Evolutionary conservation across 2,329 filamentous ascomycete genomes (phyloP).

Genomic region (Colletotrichum lupini): DNA sequence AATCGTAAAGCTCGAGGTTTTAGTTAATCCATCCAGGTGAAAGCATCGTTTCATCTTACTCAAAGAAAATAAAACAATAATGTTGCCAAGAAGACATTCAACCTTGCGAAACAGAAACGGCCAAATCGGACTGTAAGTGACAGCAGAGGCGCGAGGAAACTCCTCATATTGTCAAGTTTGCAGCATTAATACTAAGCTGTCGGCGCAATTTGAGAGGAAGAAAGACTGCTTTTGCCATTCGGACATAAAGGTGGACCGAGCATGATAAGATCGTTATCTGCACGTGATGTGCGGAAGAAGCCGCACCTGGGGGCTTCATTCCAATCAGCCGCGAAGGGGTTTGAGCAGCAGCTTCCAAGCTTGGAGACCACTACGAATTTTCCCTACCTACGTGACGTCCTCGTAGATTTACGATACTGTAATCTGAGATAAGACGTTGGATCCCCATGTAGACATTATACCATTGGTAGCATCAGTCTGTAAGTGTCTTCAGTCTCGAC

Average conservation of each 20-base stretch:
- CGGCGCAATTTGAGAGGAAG: not conserved
- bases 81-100: too few species aligned
- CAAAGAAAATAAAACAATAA: too few species aligned
- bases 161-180: not conserved
- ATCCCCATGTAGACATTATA: conserved; percentile 30
- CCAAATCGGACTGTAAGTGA: not conserved
- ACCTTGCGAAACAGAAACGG: not conserved
- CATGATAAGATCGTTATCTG: conserved; percentile 5
- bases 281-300: conserved; percentile 30
- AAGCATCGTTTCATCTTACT: too few species aligned
- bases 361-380: conserved; percentile 27
- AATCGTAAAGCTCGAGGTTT: not conserved
- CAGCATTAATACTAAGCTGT: not conserved
- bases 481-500: conserved; percentile 15
- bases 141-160: not conserved
- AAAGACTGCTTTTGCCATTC: not conserved
- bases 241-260: not conserved
- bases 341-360: conserved; percentile 25
- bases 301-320: conserved; percentile 17
- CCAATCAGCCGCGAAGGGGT: conserved; percentile 30
- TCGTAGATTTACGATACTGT: conserved; percentile 4
- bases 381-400: conserved; percentile 14
- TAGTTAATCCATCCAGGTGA: too few species aligned
- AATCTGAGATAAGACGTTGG: not conserved
- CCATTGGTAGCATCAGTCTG: conserved; percentile 23